Percentiles rank a stretch among this genome's conserved stretches.
These are phyloP conservation scores for Caulochytrium protostelioides DNA, from an alignment of 371 early-diverging fungal species.

Conservation along the genomic window DNA sequence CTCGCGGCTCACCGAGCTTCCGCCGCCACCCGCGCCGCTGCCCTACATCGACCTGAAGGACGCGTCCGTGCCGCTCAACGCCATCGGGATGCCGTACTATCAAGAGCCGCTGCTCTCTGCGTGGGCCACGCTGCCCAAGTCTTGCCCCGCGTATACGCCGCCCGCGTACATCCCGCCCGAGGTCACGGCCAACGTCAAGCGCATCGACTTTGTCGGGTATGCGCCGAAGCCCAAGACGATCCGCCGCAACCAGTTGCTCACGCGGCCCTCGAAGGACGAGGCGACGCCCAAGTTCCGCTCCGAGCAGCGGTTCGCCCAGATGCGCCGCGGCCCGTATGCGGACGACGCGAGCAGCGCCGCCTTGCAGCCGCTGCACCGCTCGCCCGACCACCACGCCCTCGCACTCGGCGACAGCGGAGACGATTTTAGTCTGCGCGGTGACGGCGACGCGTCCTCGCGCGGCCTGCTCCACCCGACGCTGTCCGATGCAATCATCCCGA, in stretches of 20 bases:
- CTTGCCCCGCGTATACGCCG: constrained; percentile 37
- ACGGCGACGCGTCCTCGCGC: not conserved
- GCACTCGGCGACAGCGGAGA: too few relatives aligned
- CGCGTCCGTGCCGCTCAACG: constrained; percentile 41
- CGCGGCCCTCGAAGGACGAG: constrained; percentile 1
- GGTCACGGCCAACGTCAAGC: constrained; percentile 51
- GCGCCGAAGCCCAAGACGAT: constrained; percentile 58
- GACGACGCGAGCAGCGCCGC: too few relatives aligned
- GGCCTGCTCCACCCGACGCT: constrained; percentile 7
- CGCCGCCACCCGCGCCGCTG: constrained; percentile 22
- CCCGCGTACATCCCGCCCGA: constrained; percentile 46
- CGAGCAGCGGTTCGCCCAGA: too few relatives aligned
- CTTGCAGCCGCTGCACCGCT: too few relatives aligned
- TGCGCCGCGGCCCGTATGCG: too few relatives aligned
- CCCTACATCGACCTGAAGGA: constrained; percentile 30
- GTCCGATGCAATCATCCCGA: constrained; percentile 29
- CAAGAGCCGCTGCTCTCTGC: constrained; percentile 45
- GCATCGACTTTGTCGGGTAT: constrained; percentile 75
- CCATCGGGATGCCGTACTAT: constrained; percentile 60
- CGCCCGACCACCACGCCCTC: too few relatives aligned
- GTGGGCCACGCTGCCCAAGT: too few relatives aligned
- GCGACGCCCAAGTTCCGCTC: constrained; percentile 64
- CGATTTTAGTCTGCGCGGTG: too few relatives aligned
- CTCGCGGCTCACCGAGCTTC: constrained; percentile 38
- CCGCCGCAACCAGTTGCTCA: constrained; percentile 47